phyloP scores from a whole-genome alignment of 2,329 filamentous ascomycete genomes.

The Penicillium olsonii region DNA sequence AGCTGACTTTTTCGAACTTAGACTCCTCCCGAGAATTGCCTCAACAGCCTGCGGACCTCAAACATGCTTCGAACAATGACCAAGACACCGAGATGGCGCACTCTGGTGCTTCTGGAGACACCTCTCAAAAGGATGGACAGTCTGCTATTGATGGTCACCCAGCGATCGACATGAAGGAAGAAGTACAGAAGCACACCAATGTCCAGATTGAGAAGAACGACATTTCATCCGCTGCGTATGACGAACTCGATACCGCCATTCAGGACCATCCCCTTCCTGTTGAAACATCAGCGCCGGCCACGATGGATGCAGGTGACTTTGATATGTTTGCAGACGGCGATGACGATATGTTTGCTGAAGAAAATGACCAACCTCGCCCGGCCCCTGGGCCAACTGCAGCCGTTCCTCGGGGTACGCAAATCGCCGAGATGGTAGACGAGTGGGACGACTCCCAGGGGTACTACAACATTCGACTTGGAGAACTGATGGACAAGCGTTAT shows the following conservation, averaged over 20 bases:
- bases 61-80: conserved; percentile 62
- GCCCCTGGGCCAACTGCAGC: conserved; percentile 53
- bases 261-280: conserved; percentile 55
- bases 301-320: conserved; percentile 53
- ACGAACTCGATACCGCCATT: conserved; percentile 57
- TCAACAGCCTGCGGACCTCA: conserved; percentile 54
- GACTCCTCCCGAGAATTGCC: conserved; percentile 42
- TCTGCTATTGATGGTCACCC: conserved; percentile 95
- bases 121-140: conserved; percentile 67
- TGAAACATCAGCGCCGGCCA: conserved; percentile 30
- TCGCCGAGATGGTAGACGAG: conserved; percentile 81
- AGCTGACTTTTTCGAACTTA: conserved; percentile 15
- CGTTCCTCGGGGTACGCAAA: conserved; percentile 56
- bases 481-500: conserved; percentile 85
- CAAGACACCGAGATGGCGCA: conserved; percentile 71
- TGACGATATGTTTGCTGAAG: conserved; percentile 90
- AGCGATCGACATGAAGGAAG: conserved; percentile 83
- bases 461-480: conserved; percentile 90
- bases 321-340: conserved; percentile 66
- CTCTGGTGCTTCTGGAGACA: conserved; percentile 37
- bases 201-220: conserved; percentile 62
- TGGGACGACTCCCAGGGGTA: conserved; percentile 94
- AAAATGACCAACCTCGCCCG: conserved; percentile 53
- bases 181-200: conserved; percentile 67
- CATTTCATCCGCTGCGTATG: conserved; percentile 57